These are phyloP conservation scores for Linnemannia hyalina DNA, from an alignment of 192 early-diverging fungal genomes.

Conservation along the genomic window DNA sequence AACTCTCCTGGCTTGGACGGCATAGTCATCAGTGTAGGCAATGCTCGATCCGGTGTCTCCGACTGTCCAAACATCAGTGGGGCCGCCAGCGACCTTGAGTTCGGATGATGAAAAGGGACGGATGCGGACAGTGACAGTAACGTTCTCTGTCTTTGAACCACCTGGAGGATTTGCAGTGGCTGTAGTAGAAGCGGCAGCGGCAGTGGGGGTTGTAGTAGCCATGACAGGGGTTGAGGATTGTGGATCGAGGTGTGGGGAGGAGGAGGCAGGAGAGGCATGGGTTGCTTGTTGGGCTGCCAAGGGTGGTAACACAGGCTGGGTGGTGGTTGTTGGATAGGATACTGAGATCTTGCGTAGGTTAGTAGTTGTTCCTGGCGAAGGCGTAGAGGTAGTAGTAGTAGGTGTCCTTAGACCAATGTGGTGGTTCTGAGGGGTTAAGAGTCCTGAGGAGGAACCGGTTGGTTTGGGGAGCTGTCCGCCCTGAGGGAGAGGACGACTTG, in stretches of 20 bases:
- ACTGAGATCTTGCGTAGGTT: conserved; percentile 17
- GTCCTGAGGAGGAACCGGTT: background rate
- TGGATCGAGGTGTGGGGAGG: background rate
- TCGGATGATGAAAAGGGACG: conserved; percentile 78
- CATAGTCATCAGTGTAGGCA: conserved; percentile 45
- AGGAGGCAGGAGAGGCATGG: background rate
- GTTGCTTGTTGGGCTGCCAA: background rate
- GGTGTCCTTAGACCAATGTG: background rate
- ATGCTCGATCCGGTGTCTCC: conserved; percentile 33
- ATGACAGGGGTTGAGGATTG: conserved; percentile 2
- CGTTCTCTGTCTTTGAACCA: conserved; percentile 55
- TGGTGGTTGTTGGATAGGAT: background rate
- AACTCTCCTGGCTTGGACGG: conserved; percentile 33
- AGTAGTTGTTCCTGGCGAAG: background rate
- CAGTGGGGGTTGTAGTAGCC: background rate
- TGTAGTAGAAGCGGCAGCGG: background rate
- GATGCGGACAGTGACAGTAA: conserved; percentile 81
- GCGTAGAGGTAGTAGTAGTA: background rate
- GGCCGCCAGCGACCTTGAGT: conserved; percentile 57
- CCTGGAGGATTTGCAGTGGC: background rate
- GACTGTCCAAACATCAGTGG: conserved; percentile 60
- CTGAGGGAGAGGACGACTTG: conserved; percentile 4
- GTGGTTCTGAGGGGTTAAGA: background rate
- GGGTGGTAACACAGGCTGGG: conserved; percentile 23
- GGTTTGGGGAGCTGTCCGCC: conserved; percentile 20